A percentile compares a stretch with the other conserved stretches of the same genome.
Conservation (phyloP, 192 early-diverging fungal genomes). For the Podila clonocystis region DNA sequence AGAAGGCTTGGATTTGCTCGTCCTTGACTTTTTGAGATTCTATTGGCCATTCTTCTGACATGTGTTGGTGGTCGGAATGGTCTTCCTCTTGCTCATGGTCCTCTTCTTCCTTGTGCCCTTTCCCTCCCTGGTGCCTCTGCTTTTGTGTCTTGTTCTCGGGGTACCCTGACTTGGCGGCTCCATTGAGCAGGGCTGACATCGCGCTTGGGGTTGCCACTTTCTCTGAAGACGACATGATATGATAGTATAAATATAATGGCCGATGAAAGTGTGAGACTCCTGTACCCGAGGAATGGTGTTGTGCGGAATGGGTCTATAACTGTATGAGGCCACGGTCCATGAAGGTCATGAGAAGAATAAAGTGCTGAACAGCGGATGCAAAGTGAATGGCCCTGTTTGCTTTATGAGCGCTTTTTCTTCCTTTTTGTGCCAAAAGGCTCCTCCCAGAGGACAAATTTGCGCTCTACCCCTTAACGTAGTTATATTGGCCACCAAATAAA, state of each 20-base stretch:
- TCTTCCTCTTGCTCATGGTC: neutral
- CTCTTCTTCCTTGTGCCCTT: neutral
- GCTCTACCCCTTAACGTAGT: neutral
- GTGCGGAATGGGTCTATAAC: neutral
- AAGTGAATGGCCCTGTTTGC: neutral
- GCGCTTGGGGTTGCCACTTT: neutral
- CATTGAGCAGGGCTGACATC: neutral
- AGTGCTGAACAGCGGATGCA: neutral
- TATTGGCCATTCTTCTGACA: conserved; percentile 1
- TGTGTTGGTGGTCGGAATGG: neutral
- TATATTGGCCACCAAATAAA: too few species aligned
- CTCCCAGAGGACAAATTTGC: neutral
- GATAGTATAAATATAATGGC: neutral
- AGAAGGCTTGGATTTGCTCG: conserved; percentile 44
- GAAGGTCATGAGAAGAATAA: neutral
- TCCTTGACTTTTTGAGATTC: conserved; percentile 23
- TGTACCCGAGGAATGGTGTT: too few species aligned
- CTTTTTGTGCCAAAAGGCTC: neutral
- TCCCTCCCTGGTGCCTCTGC: neutral
- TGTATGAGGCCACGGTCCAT: neutral
- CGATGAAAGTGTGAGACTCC: neutral
- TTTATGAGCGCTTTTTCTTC: neutral
- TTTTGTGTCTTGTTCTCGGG: neutral
- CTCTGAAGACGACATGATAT: neutral
- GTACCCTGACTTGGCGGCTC: neutral